phyloP scores from a whole-genome alignment of 768 basidiomycete genomes.

The Agrocybe praecox region DNA sequence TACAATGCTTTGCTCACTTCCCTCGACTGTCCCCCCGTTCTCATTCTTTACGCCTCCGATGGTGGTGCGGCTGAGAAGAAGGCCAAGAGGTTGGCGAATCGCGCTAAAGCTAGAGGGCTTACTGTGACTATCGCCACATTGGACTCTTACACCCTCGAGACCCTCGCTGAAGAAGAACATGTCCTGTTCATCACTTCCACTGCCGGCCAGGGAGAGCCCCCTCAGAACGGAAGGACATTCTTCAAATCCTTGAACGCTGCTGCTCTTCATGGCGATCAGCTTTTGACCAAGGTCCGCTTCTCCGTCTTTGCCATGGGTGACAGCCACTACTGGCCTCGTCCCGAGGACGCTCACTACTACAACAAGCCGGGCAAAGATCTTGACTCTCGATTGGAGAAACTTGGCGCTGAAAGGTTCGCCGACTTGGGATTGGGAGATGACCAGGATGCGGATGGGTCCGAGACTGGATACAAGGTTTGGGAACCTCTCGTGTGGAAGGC shows the following conservation, averaged over 20 bases:
- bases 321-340: slow-evolving; percentile 98
- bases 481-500: slow-evolving; percentile 93
- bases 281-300: slow-evolving; percentile 68
- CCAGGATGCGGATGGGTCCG: slow-evolving; percentile 94
- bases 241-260: slow-evolving; percentile 84
- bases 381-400: slow-evolving; percentile 72
- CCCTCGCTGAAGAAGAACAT: slow-evolving; percentile 72
- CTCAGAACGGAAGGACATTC: slow-evolving; percentile 92
- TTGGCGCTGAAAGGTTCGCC: slow-evolving; percentile 79
- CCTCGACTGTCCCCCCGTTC: slow-evolving; percentile 86
- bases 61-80: slow-evolving; percentile 96
- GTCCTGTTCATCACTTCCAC: slow-evolving; percentile 89
- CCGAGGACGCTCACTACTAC: slow-evolving; percentile 97
- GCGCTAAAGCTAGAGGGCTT: slow-evolving; percentile 85
- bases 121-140: slow-evolving; percentile 74
- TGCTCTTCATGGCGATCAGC: slow-evolving; percentile 54
- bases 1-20: slow-evolving; percentile 83
- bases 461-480: slow-evolving; percentile 98
- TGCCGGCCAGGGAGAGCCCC: slow-evolving; percentile 97
- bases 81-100: slow-evolving; percentile 82
- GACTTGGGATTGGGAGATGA: slow-evolving; percentile 90
- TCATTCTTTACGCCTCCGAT: slow-evolving; percentile 93
- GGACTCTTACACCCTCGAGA: slow-evolving; percentile 80
- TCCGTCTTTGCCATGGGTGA: slow-evolving; percentile 96
- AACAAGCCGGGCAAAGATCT: slow-evolving; percentile 96